A percentile compares a stretch with the other conserved stretches of the same genome.
Evolutionary conservation across 257 asterid species (phyloP).

Genomic region (Schizonepeta tenuifolia): DNA sequence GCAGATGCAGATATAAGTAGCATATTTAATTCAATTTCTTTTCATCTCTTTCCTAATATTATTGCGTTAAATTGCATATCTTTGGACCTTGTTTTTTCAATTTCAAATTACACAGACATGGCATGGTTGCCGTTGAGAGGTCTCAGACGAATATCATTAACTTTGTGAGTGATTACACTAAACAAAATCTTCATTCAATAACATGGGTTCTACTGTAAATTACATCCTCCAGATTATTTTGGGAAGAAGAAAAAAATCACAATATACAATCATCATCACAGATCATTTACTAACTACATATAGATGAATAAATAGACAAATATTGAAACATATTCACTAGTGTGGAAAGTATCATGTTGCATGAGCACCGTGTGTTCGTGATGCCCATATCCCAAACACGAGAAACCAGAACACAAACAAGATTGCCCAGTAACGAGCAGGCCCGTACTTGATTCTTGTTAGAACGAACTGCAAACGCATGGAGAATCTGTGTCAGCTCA

Average conservation of each 20-base stretch:
- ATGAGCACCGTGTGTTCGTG: slow-evolving; percentile 79
- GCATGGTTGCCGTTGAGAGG: too few species aligned
- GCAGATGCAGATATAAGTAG: neutral
- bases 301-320: slow-evolving; percentile 20
- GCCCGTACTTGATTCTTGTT: slow-evolving; percentile 88
- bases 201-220: neutral
- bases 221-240: neutral
- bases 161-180: neutral
- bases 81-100: too few species aligned
- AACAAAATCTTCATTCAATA: slow-evolving; percentile 10
- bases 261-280: slow-evolving; percentile 3
- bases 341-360: slow-evolving; percentile 45
- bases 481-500: slow-evolving; percentile 24
- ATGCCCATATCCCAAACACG: slow-evolving; percentile 95
- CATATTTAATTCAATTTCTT: neutral
- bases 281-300: slow-evolving; percentile 26
- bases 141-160: neutral
- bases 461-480: slow-evolving; percentile 76
- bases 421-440: slow-evolving; percentile 98
- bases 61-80: neutral
- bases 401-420: slow-evolving; percentile 96
- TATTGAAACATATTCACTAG: slow-evolving; percentile 18
- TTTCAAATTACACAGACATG: too few species aligned
- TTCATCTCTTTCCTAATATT: neutral
- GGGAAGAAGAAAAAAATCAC: neutral